These are phyloP conservation scores for Brettanomyces bruxellensis DNA, from an alignment of 805 yeast genomes.

Conservation along the genomic window DNA sequence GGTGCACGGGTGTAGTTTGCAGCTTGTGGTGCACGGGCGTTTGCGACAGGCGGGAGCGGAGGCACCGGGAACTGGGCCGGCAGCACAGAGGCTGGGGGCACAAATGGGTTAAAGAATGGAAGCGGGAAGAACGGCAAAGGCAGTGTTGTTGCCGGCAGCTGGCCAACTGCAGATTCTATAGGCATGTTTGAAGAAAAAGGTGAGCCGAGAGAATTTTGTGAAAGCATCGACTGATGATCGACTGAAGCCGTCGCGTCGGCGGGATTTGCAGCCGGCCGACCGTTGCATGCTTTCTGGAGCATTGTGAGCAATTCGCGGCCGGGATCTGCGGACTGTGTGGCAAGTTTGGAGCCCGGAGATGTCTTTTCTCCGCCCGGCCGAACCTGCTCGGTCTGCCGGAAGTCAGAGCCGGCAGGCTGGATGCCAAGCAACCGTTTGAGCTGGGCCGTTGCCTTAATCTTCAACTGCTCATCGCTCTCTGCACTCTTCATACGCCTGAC, in stretches of 20 bases:
- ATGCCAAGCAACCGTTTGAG: constrained; percentile 1
- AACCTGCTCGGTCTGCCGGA: no score
- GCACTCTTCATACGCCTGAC: constrained; percentile 41
- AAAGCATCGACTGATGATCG: no score
- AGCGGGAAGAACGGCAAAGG: constrained; percentile 16
- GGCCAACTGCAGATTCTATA: constrained; percentile 5
- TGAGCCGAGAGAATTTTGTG: no score
- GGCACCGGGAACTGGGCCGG: constrained; percentile 8
- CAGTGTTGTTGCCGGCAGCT: constrained; percentile 6
- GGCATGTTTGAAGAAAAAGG: neutral
- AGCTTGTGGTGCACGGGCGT: neutral
- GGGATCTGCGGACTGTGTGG: constrained; percentile 40
- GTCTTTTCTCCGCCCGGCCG: neutral
- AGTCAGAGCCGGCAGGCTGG: neutral
- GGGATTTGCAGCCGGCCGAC: no score
- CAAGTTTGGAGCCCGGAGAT: neutral
- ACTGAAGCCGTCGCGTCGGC: no score
- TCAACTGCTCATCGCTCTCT: constrained; percentile 49
- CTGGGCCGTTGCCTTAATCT: constrained; percentile 52
- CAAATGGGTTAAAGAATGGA: constrained; percentile 19
- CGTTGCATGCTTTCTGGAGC: constrained; percentile 31
- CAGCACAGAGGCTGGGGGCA: constrained; percentile 6
- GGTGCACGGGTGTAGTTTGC: neutral
- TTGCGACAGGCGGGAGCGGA: neutral
- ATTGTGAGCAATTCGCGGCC: constrained; percentile 70